Conservation (phyloP, 1,284 basidiomycete species). For the Marasmius sp. region DNA sequence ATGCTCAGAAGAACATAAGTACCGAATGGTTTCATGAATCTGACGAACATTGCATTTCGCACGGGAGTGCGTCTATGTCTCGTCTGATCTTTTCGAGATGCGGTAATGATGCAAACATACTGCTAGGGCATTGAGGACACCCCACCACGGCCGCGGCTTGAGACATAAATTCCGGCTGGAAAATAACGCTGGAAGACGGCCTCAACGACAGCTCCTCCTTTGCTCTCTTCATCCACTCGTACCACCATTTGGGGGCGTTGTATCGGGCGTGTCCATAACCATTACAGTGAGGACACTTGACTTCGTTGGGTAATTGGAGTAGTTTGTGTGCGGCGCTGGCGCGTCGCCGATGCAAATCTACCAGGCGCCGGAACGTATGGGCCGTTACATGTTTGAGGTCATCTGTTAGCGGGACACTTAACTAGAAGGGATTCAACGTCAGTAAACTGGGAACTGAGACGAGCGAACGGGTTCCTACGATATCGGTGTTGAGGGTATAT, state of each 20-base stretch:
- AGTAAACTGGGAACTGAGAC: background rate
- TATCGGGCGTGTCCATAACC: conserved; percentile 47
- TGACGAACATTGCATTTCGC: conserved; percentile 10
- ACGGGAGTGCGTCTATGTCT: conserved; percentile 59
- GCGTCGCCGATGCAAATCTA: conserved; percentile 57
- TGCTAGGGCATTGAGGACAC: conserved; percentile 60
- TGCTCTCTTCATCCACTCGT: conserved; percentile 53
- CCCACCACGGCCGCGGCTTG: conserved; percentile 47
- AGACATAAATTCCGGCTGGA: conserved; percentile 59
- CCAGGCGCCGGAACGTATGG: conserved; percentile 62
- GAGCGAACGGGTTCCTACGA: background rate
- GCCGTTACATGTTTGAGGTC: conserved; percentile 67
- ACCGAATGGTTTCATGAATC: background rate
- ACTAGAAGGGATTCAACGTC: background rate
- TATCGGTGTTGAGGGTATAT: conserved; percentile 5
- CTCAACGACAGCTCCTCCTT: conserved; percentile 52
- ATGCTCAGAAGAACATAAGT: background rate
- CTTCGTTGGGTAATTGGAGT: conserved; percentile 42
- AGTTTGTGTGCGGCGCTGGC: conserved; percentile 47
- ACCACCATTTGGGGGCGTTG: conserved; percentile 67
- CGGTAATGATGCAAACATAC: conserved; percentile 57
- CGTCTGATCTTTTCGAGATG: conserved; percentile 55
- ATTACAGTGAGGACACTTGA: conserved; percentile 70
- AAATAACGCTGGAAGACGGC: conserved; percentile 60
- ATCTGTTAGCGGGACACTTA: conserved; percentile 50